Conservation (phyloP, 2,329 filamentous ascomycete genomes). For the Ophiostoma novo-ulmi region DNA sequence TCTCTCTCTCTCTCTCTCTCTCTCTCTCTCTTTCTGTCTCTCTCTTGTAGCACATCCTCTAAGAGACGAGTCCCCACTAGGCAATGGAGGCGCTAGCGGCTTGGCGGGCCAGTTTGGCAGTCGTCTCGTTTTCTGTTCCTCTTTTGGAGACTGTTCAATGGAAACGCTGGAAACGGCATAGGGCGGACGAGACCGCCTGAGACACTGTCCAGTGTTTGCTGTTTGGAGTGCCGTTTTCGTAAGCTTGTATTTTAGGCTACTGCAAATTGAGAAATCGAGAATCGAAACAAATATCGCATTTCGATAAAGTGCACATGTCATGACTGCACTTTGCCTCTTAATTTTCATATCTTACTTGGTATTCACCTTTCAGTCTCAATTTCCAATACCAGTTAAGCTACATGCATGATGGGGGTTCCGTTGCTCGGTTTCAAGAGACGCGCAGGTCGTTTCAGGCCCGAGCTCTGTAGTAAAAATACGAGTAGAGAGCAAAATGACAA, state of each 20-base stretch:
- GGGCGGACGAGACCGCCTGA: background rate
- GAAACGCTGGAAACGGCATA: background rate
- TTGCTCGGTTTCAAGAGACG: constrained; percentile 21
- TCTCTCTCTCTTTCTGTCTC: too few relatives aligned
- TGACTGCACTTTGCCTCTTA: background rate
- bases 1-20: too few relatives aligned
- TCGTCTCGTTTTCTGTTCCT: background rate
- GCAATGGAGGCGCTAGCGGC: constrained; percentile 6
- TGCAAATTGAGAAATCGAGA: background rate
- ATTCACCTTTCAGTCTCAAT: too few relatives aligned
- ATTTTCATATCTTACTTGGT: too few relatives aligned
- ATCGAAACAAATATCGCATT: background rate
- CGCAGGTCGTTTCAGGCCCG: constrained; percentile 20
- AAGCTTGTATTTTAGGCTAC: too few relatives aligned
- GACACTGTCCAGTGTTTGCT: background rate
- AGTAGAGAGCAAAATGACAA: background rate
- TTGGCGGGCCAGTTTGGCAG: constrained; percentile 5
- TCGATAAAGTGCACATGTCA: background rate
- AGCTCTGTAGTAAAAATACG: background rate
- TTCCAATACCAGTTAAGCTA: too few relatives aligned
- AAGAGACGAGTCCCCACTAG: background rate
- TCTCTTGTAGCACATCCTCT: too few relatives aligned
- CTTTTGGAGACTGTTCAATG: background rate
- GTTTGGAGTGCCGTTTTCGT: background rate
- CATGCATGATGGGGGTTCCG: constrained; percentile 4